Percentiles rank a stretch among this genome's conserved stretches.
These are phyloP conservation scores for Apophysomyces ossiformis DNA, from an alignment of 371 early-diverging fungal species.

Conservation along the genomic window DNA sequence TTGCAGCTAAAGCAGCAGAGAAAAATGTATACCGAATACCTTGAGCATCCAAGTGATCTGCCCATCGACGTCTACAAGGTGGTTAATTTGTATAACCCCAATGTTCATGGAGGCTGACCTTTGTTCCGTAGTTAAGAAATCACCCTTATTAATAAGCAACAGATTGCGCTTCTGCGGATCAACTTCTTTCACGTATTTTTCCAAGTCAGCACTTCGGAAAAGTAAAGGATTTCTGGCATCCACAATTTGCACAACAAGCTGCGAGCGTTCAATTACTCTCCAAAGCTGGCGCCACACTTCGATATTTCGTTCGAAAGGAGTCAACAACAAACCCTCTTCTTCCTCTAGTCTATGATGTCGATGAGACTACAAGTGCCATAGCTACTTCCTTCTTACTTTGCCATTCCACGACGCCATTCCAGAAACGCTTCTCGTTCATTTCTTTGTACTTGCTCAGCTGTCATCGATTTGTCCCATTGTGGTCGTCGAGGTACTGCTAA, in stretches of 20 bases:
- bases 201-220: slow-evolving; percentile 94
- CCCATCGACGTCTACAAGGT: slow-evolving; percentile 71
- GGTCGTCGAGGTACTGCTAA: slow-evolving; percentile 91
- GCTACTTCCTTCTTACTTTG: slow-evolving; percentile 45
- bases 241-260: slow-evolving; percentile 98
- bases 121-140: slow-evolving; percentile 82
- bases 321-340: slow-evolving; percentile 87
- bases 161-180: slow-evolving; percentile 83
- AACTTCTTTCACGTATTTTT: slow-evolving; percentile 89
- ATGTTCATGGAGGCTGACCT: slow-evolving; percentile 17
- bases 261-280: slow-evolving; percentile 98
- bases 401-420: slow-evolving; percentile 91
- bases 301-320: slow-evolving; percentile 98
- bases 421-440: slow-evolving; percentile 88
- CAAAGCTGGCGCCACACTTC: slow-evolving; percentile 99
- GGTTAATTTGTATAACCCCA: neutral
- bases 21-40: slow-evolving; percentile 91
- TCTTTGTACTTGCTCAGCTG: slow-evolving; percentile 81
- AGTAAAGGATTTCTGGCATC: slow-evolving; percentile 98
- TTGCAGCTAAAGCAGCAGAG: slow-evolving; percentile 76
- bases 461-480: slow-evolving; percentile 86
- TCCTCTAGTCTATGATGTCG: slow-evolving; percentile 73
- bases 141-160: slow-evolving; percentile 98
- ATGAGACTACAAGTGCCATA: neutral
- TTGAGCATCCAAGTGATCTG: slow-evolving; percentile 83